Base-by-base conservation (phyloP, 306 rosid genomes). In the Luffa acutangula region DNA sequence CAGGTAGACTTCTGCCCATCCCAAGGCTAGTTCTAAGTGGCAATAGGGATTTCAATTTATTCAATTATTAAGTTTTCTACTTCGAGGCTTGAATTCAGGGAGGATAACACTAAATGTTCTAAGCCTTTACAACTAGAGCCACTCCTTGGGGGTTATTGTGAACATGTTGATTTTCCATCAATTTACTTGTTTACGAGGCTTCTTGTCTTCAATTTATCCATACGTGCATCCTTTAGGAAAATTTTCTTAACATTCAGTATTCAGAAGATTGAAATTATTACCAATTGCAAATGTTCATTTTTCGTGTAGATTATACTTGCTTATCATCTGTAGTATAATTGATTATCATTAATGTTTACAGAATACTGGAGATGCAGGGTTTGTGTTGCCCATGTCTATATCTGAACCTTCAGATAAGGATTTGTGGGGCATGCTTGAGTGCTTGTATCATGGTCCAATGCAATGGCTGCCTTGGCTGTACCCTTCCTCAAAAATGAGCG, bases 401-500 rank as follows among this genome's bases (percentile, higher is more conserved):
- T 75, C 62, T 53, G 64, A 34, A 75, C 78, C 64, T 75, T 51
- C 62, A 53, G 64, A 34, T 54, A 52, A 15, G 46, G 48, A 75
- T 75, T 75, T 18, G 48, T 52, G 48, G 62, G 64, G 76, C 37
- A 74, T 31, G 64, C 78, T 75, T 18, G 48, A 53, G 64, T 75
- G 59, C 49, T 53, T 75, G 63, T 75, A 75, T 75, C 31, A 75
- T 53, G 78, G 78, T 75, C 64, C 78, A 75, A 52, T 36, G 10
- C 63, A 51, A 75, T 75, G 78, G 64, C 78, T 53, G 78, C 63
- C 64, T 52, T 75, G 78, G 49, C 15, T 75, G 78, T 52, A 75
- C 18, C 49, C 36, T 52, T 75, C 78, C 62, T 74, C 7, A 75
- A 74, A 21, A 34, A 17, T 4, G 78, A 36, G 78, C 49, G n/a